Conservation (phyloP, 768 basidiomycete genomes). For the Leucocoprinus sp. region DNA sequence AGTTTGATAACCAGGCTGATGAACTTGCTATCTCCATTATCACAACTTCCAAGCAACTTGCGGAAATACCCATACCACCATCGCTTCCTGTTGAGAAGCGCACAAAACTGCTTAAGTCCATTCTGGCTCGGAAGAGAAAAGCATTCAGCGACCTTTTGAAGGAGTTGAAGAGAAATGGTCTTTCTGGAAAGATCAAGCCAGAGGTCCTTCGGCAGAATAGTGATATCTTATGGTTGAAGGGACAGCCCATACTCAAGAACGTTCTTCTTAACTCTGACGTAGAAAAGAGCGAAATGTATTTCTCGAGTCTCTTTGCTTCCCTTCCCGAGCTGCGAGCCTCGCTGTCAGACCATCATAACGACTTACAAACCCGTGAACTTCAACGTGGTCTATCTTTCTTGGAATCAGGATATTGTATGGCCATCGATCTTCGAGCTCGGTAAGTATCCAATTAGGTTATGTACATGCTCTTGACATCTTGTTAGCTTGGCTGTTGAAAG, state of each 20-base stretch:
- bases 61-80: slow-evolving; percentile 33
- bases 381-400: slow-evolving; percentile 69
- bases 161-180: slow-evolving; percentile 74
- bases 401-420: slow-evolving; percentile 70
- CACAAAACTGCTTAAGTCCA: slow-evolving; percentile 59
- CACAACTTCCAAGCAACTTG: slow-evolving; percentile 48
- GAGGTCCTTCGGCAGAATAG: slow-evolving; percentile 51
- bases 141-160: slow-evolving; percentile 89
- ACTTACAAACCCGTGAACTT: slow-evolving; percentile 81
- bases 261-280: slow-evolving; percentile 16
- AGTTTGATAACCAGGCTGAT: slow-evolving; percentile 38
- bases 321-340: slow-evolving; percentile 60
- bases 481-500: slow-evolving; percentile 14
- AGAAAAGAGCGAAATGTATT: slow-evolving; percentile 53
- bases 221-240: slow-evolving; percentile 54
- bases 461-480: slow-evolving; percentile 6
- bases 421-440: slow-evolving; percentile 55
- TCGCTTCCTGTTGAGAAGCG: slow-evolving; percentile 39
- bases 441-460: slow-evolving; percentile 27
- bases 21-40: slow-evolving; percentile 58
- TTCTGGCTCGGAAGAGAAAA: slow-evolving; percentile 77
- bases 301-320: slow-evolving; percentile 50
- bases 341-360: slow-evolving; percentile 65
- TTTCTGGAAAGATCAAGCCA: slow-evolving; percentile 64
- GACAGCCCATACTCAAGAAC: slow-evolving; percentile 40